phyloP scores from a whole-genome alignment of 176 grass and related monocot genomes.

The Oryza coarctata region DNA sequence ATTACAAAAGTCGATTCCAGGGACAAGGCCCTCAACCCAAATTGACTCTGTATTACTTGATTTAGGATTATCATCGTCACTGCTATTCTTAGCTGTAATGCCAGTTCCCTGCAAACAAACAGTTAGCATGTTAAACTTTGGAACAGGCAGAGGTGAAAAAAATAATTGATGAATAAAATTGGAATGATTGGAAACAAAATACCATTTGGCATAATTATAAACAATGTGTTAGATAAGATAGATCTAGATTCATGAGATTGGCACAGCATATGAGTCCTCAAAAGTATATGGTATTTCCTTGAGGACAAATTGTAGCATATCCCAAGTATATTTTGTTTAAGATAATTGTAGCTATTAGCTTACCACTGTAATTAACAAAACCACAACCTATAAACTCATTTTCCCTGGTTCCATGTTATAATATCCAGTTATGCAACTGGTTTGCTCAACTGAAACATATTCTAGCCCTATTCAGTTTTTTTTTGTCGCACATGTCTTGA shows the following conservation, averaged over 20 bases:
- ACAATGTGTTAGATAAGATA: background rate
- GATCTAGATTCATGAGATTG: background rate
- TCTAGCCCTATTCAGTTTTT: background rate
- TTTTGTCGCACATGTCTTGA: background rate
- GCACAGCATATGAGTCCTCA: background rate
- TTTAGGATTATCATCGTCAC: conserved; percentile 34
- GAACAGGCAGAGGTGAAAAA: background rate
- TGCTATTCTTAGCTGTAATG: conserved; percentile 33
- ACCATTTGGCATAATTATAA: background rate
- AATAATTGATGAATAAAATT: background rate
- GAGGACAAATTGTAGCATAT: background rate
- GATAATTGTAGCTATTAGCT: background rate
- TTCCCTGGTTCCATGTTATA: background rate
- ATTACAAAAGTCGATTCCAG: conserved; percentile 95
- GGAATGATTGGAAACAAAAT: background rate
- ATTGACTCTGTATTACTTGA: conserved; percentile 52
- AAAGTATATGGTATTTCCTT: background rate
- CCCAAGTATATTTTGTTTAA: background rate
- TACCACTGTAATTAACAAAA: background rate
- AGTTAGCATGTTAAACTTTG: background rate
- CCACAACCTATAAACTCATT: background rate
- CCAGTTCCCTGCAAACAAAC: conserved; percentile 49
- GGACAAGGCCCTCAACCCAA: conserved; percentile 91
- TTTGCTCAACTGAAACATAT: background rate
- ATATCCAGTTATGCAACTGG: background rate